Conservation (phyloP, 2,329 filamentous ascomycete genomes). For the Penicillium hesseltinei region DNA sequence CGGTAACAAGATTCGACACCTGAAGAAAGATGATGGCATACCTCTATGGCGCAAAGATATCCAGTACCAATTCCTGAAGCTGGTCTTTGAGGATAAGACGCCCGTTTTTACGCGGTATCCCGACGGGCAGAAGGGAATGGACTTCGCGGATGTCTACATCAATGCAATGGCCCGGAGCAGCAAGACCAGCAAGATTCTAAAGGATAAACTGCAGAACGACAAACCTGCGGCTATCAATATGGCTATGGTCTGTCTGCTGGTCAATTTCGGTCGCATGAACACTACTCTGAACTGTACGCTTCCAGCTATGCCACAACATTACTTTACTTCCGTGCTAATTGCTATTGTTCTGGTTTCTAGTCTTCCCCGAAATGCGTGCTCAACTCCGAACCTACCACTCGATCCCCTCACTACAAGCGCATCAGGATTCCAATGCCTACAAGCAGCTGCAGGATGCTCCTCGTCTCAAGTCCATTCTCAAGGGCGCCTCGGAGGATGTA, state of each 20-base stretch:
- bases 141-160: constrained; percentile 94
- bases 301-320: not conserved
- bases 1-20: constrained; percentile 64
- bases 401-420: constrained; percentile 91
- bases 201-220: constrained; percentile 93
- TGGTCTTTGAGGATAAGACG: constrained; percentile 61
- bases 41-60: constrained; percentile 67
- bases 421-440: constrained; percentile 92
- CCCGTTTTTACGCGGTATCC: constrained; percentile 88
- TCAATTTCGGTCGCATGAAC: constrained; percentile 98
- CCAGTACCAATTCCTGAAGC: constrained; percentile 62
- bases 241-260: constrained; percentile 97
- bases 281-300: constrained; percentile 90
- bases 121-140: constrained; percentile 69
- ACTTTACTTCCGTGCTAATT: constrained; percentile 4
- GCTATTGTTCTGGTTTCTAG: constrained; percentile 47
- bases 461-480: constrained; percentile 92
- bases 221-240: constrained; percentile 91
- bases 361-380: constrained; percentile 98
- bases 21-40: constrained; percentile 67
- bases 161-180: constrained; percentile 98
- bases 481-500: constrained; percentile 89
- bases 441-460: constrained; percentile 97
- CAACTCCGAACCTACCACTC: constrained; percentile 97
- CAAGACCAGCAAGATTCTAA: constrained; percentile 97